Conservation (phyloP, 257 asterid species). For the Nicotiana undulata region DNA sequence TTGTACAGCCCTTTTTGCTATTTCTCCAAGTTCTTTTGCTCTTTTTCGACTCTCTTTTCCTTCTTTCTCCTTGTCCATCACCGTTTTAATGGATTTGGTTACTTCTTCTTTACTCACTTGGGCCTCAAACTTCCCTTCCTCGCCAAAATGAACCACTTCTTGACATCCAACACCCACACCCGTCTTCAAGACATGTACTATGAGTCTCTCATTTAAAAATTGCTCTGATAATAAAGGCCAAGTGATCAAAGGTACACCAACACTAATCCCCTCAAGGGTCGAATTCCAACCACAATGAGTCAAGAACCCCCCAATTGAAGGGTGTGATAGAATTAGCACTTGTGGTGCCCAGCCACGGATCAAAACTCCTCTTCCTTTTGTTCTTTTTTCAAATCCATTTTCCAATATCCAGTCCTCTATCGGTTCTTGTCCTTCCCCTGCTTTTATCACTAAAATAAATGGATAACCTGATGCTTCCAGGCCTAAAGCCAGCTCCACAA, state of each 20-base stretch:
- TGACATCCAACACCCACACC: conserved; percentile 3
- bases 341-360: conserved; percentile 7
- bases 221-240: conserved; percentile 6
- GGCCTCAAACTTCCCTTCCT: background rate
- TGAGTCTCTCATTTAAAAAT: conserved; percentile 1
- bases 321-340: background rate
- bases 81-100: background rate
- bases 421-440: background rate
- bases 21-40: background rate
- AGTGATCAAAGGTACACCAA: background rate
- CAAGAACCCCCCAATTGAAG: background rate
- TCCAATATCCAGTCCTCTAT: background rate
- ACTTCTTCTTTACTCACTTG: background rate
- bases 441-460: background rate
- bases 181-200: background rate
- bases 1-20: background rate
- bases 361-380: too few species aligned
- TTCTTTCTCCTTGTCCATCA: background rate
- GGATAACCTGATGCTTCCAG: background rate
- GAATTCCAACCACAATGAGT: conserved; percentile 17
- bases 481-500: background rate
- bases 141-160: background rate
- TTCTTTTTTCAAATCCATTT: too few species aligned
- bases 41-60: background rate
- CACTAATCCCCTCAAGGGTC: background rate